Base-by-base conservation (phyloP, 2,329 filamentous ascomycete genomes). In the Penicillium sp. region DNA sequence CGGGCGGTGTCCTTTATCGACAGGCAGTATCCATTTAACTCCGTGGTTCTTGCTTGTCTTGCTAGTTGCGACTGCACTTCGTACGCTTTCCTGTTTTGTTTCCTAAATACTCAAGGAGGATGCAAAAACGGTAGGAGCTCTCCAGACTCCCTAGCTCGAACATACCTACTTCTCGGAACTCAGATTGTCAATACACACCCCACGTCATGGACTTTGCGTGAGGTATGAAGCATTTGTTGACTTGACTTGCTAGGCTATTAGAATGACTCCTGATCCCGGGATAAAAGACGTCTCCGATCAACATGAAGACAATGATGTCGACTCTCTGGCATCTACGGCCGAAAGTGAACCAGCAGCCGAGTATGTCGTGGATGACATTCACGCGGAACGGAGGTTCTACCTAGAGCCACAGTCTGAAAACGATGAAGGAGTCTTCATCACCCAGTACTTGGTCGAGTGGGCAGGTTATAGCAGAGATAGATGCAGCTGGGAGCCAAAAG, bases 371-470 rank as follows among this genome's bases (percentile, higher is more conserved):
- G 78, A 84, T 36, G 67, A 69, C 13, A 74, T 86, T 29, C 64
- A 82, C 14, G 73, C 74, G 0, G 76, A 83, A 58, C 68, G 57
- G 18, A 30, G 28, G 18, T 22, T 25, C 18, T 46, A 25, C 18
- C 11, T 33, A 27, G 43, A 46, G 11, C 43, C 35, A 6, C 35
- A 40, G 22, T 46, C 43, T 11, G 43, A 46, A 1, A 52, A 65
- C 8, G 3, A 55, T 70, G 4, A 64, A 64, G 46, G 38, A 7
- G 5, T 13, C 16, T 42, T 30, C 10, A 5, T 42, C 4, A 48
- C 63, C 13, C 66, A 60, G 19, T 89, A 82, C 61, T 75, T 89
- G 1, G 77, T 88, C 18, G 77, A 80, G 51, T 89, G 86, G 86
- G 71, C 74, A 22, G 77, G 72, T 2, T 90, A 84, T 59, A 71